These are phyloP conservation scores for Sicyos baderoa DNA, from an alignment of 306 rosid species.

Conservation along the genomic window DNA sequence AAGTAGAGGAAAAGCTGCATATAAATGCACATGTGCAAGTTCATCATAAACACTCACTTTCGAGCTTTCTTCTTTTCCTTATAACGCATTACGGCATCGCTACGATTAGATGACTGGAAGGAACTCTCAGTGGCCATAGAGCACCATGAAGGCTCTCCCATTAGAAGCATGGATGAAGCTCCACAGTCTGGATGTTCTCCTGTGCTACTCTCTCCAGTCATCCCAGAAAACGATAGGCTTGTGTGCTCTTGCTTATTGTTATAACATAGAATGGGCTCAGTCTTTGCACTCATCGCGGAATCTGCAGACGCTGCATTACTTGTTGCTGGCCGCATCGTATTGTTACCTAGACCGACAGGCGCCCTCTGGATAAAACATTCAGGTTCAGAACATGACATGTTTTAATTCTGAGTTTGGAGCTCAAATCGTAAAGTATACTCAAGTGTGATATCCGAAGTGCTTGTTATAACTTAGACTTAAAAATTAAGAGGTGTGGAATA, in stretches of 20 bases:
- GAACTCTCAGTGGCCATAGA: constrained; percentile 59
- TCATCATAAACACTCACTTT: constrained; percentile 44
- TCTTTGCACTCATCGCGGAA: constrained; percentile 61
- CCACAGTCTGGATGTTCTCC: constrained; percentile 81
- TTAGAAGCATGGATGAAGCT: constrained; percentile 67
- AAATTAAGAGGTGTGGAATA: not conserved
- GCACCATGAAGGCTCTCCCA: constrained; percentile 94
- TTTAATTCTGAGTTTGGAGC: not conserved
- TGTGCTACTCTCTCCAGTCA: constrained; percentile 51
- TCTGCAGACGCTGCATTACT: constrained; percentile 81
- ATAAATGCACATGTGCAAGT: not conserved
- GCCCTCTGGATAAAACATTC: constrained; percentile 16
- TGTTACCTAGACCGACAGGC: constrained; percentile 35
- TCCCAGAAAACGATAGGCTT: no score
- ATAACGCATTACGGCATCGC: constrained; percentile 86
- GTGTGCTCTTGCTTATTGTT: constrained; percentile 45
- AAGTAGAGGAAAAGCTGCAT: not conserved
- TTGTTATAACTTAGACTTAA: not conserved
- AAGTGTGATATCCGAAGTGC: not conserved
- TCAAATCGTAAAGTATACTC: not conserved
- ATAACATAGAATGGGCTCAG: constrained; percentile 59
- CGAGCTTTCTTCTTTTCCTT: constrained; percentile 90
- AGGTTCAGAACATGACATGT: not conserved
- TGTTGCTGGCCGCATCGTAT: constrained; percentile 48
- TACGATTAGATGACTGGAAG: constrained; percentile 69